phyloP scores from a whole-genome alignment of 352 stramenopile genomes.

The Ophiocytium majus region DNA sequence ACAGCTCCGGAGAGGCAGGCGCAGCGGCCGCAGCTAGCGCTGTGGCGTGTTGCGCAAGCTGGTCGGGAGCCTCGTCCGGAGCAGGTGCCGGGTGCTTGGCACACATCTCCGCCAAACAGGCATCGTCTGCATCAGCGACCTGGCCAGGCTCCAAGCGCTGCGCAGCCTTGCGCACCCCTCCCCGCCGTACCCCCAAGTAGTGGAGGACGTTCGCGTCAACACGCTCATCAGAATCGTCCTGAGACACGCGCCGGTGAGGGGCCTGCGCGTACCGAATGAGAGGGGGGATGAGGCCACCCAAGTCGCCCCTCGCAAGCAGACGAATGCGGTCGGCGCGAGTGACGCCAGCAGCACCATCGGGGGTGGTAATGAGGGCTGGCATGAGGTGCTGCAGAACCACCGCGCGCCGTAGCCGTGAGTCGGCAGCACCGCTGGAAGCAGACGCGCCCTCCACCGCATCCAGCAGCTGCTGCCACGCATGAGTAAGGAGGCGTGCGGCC shows the following conservation, averaged over 20 bases:
- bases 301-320: background rate
- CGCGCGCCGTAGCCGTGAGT: background rate
- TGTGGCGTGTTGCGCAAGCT: background rate
- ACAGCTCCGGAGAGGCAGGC: background rate
- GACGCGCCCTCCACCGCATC: background rate
- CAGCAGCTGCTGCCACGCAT: background rate
- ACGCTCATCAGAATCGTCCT: too few relatives aligned
- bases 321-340: background rate
- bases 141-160: background rate
- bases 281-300: too few relatives aligned
- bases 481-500: background rate
- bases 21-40: background rate
- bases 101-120: background rate
- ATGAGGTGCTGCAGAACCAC: background rate
- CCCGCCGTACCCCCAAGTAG: too few relatives aligned
- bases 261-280: too few relatives aligned
- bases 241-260: too few relatives aligned
- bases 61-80: background rate
- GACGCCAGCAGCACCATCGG: background rate
- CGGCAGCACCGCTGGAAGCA: background rate
- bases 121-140: background rate
- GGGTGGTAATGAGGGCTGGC: background rate
- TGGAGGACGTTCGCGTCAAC: too few relatives aligned
- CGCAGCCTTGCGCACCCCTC: background rate
- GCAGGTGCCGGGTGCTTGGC: background rate